Evolutionary conservation across 2,329 filamentous ascomycete species (phyloP).

Genomic region (Hirsutella thompsonii): DNA sequence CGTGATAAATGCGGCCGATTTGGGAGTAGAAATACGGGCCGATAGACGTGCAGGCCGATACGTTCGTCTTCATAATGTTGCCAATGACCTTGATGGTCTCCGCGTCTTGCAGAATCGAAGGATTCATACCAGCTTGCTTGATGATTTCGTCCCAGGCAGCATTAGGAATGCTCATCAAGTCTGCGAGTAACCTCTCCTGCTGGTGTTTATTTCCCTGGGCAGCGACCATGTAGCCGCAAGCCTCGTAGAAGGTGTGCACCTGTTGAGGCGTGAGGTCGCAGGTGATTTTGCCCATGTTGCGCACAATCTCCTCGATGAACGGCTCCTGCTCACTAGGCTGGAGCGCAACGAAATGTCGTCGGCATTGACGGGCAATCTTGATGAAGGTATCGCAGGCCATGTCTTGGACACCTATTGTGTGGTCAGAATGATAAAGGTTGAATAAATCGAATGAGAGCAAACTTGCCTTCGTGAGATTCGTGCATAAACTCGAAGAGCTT

Average conservation of each 20-base stretch:
- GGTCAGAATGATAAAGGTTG: neutral
- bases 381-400: conserved; percentile 99
- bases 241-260: conserved; percentile 97
- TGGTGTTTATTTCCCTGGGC: conserved; percentile 91
- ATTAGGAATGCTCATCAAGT: conserved; percentile 90
- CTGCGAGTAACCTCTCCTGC: conserved; percentile 81
- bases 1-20: conserved; percentile 92
- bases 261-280: conserved; percentile 91
- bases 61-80: conserved; percentile 99
- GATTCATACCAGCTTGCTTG: conserved; percentile 70
- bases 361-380: conserved; percentile 97
- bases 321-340: conserved; percentile 91
- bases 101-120: conserved; percentile 74
- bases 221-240: conserved; percentile 97
- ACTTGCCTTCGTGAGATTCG: conserved; percentile 85
- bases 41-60: conserved; percentile 94
- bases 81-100: conserved; percentile 98
- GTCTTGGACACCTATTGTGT: conserved; percentile 71
- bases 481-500: conserved; percentile 99
- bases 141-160: conserved; percentile 94
- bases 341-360: conserved; percentile 90
- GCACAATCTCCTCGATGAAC: conserved; percentile 97
- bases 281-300: conserved; percentile 91
- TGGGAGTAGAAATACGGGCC: conserved; percentile 97
- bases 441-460: conserved; percentile 3